These are phyloP conservation scores for Linnemannia elongata DNA, from an alignment of 192 early-diverging fungal genomes.

Conservation along the genomic window DNA sequence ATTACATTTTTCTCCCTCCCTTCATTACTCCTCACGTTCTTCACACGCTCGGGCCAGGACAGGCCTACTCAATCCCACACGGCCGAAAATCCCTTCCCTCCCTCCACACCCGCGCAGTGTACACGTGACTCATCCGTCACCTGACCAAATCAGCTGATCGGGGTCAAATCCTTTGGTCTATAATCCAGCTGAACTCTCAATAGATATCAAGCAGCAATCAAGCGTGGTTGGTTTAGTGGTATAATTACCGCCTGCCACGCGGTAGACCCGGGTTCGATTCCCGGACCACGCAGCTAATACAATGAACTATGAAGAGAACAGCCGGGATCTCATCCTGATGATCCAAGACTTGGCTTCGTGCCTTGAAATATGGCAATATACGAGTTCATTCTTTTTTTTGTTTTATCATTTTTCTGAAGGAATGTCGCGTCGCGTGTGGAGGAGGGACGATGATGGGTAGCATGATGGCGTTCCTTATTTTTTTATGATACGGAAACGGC, in stretches of 20 bases:
- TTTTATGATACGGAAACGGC: too few species aligned
- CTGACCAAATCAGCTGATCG: too few species aligned
- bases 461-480: too few species aligned
- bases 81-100: background rate
- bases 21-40: background rate
- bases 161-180: too few species aligned
- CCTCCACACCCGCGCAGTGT: background rate
- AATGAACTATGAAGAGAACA: background rate
- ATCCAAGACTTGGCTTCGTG: background rate
- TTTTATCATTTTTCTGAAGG: background rate
- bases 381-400: background rate
- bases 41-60: slow-evolving; percentile 3
- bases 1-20: background rate
- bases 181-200: background rate
- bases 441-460: background rate
- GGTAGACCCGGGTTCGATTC: slow-evolving; percentile 88
- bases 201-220: background rate
- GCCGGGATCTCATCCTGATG: background rate
- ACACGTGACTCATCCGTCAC: too few species aligned
- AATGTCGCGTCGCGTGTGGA: background rate
- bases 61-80: background rate
- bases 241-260: slow-evolving; percentile 88
- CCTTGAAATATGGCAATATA: background rate
- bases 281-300: slow-evolving; percentile 67
- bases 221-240: slow-evolving; percentile 76